Evolutionary conservation across 2,329 filamentous ascomycete species (phyloP).

Genomic region (Alternaria postmessia): DNA sequence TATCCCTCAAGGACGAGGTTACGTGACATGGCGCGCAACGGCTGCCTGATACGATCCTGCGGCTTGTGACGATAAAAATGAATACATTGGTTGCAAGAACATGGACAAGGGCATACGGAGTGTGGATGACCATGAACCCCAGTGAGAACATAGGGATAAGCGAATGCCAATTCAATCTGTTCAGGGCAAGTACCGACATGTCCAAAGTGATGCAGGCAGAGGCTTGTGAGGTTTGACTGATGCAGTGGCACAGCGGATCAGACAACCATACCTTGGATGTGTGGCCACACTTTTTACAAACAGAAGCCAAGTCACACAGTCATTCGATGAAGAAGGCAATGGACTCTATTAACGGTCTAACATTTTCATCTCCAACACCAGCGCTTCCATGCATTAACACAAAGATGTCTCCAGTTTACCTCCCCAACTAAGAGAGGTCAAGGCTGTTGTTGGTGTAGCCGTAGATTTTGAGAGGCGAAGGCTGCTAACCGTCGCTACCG

Average conservation of each 20-base stretch:
- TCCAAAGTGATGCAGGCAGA: neutral
- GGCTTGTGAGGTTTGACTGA: neutral
- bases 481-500: conserved; percentile 78
- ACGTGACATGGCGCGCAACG: conserved; percentile 39
- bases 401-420: conserved; percentile 1
- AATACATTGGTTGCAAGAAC: conserved; percentile 51
- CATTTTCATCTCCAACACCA: conserved; percentile 16
- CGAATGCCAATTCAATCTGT: conserved; percentile 7
- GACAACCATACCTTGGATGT: neutral
- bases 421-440: neutral
- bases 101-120: conserved; percentile 4
- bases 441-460: conserved; percentile 15
- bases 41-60: conserved; percentile 38
- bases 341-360: conserved; percentile 2
- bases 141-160: conserved; percentile 8
- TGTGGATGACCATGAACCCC: neutral
- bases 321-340: neutral
- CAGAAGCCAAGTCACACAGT: neutral
- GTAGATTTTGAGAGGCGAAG: conserved; percentile 21
- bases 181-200: neutral
- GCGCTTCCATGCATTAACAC: conserved; percentile 25
- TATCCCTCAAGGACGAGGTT: conserved; percentile 34
- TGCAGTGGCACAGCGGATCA: neutral
- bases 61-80: conserved; percentile 52
- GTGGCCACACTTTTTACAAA: neutral